Evolutionary conservation across 148 eudicot genomes (phyloP), one percentile per base, ranked within the genome.

Genomic region (Amaranthus hypochondriacus): DNA sequence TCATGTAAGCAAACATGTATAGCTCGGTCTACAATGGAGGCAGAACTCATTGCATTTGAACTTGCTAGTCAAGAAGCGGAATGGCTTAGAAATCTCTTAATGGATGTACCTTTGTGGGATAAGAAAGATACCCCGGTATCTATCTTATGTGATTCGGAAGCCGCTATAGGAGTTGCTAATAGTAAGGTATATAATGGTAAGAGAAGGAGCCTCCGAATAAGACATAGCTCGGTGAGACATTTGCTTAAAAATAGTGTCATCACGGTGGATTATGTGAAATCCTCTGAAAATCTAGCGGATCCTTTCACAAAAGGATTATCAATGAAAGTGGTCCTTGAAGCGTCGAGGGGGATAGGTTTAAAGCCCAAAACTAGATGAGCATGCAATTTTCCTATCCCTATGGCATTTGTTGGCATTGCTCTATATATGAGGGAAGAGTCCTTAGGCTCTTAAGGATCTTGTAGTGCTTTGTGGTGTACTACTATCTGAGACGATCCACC

Each of bases 1-100:
- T 61, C 65, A 4, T 18, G 42, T 5, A 61, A 61, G 9, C 65
- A 61, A 61, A 61, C 65, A 4, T 61, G 65, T 61, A 61, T 61
- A 59, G 5, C 18, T 7, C 18, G 18, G 2, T 59, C 62, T 7
- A 59, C 62, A n/a, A 59, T 59, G 21, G 64, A 46, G 11, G 39
- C 39, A 42, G 62, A 74, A 21, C 53, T 74, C 43, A 50, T 74
- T 28, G 71, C 42, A 15, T 55, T 74, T n/a, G 63, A 66, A 11
- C 14, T 54, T 28, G 61, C 1, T 9, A 49, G 61, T 5, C 9
- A 54, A 14, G 55, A 66, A 9, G 47, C 52, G 6, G 71, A 65
- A 46, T 74, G 70, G 70, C 46, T 65, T 13, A 64, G 53, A 28
- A 57, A 60, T 2, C 39, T 28, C 39, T 28, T 28, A 28, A 28